Evolutionary conservation across 441 rosid species (phyloP).

Genomic region (Iberis amara): DNA sequence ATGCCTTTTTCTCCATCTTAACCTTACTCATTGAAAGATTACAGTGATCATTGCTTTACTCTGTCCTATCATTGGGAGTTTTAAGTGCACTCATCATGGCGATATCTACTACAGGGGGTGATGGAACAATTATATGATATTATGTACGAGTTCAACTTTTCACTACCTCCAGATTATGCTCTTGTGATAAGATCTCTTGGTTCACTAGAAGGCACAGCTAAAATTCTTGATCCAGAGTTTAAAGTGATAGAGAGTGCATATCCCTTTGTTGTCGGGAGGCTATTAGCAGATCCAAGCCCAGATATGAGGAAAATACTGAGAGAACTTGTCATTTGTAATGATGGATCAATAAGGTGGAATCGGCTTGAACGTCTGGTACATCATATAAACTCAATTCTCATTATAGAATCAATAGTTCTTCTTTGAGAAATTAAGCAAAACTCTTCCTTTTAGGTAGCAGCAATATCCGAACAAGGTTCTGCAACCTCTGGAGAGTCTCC

Average conservation of each 20-base stretch:
- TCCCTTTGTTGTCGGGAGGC: constrained; percentile 89
- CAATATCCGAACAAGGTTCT: constrained; percentile 84
- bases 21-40: neutral
- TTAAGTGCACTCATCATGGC: too few species aligned
- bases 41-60: neutral
- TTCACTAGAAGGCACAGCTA: constrained; percentile 96
- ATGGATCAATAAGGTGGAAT: constrained; percentile 96
- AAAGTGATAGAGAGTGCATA: constrained; percentile 89
- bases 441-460: constrained; percentile 54
- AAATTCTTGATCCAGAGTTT: constrained; percentile 86
- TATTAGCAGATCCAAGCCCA: constrained; percentile 86
- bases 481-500: constrained; percentile 39
- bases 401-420: neutral
- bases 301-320: constrained; percentile 92
- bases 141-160: constrained; percentile 89
- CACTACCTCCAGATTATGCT: constrained; percentile 97
- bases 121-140: constrained; percentile 82
- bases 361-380: constrained; percentile 88
- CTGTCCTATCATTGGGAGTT: too few species aligned
- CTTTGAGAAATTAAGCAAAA: too few species aligned
- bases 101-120: constrained; percentile 48
- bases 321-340: constrained; percentile 75
- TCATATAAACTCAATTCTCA: constrained; percentile 8
- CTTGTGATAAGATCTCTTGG: constrained; percentile 92
- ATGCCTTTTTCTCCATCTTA: constrained; percentile 19